A percentile compares a stretch with the other conserved stretches of the same genome.
These are phyloP conservation scores for Arxiozyma telluris DNA, from an alignment of 1,139 yeast species.

Conservation along the genomic window DNA sequence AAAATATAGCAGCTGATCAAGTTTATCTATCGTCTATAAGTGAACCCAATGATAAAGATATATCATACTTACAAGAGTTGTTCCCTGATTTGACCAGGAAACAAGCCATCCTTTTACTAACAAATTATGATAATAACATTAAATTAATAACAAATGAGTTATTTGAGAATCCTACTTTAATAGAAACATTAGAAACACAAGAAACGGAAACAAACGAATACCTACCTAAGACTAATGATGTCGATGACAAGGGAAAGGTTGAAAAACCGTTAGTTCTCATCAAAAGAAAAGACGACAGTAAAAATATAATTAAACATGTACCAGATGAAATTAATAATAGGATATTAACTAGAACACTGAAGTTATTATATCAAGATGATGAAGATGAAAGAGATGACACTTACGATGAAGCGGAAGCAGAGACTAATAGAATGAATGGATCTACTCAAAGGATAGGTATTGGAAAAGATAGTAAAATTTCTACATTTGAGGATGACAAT, in stretches of 20 bases:
- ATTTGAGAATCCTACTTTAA: slow-evolving; percentile 41
- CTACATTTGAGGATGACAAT: slow-evolving; percentile 6
- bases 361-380: slow-evolving; percentile 58
- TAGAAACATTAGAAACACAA: slow-evolving; percentile 6
- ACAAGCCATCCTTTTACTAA: slow-evolving; percentile 41
- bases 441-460: slow-evolving; percentile 8
- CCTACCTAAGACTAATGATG: slow-evolving; percentile 1
- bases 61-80: slow-evolving; percentile 42
- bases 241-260: slow-evolving; percentile 2
- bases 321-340: slow-evolving; percentile 44
- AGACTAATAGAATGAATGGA: slow-evolving; percentile 16
- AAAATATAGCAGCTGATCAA: background rate
- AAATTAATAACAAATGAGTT: slow-evolving; percentile 52
- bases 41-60: slow-evolving; percentile 29
- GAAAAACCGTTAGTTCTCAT: slow-evolving; percentile 11
- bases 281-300: background rate
- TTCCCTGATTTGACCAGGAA: slow-evolving; percentile 47
- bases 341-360: slow-evolving; percentile 55
- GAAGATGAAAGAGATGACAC: slow-evolving; percentile 67
- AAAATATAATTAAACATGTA: slow-evolving; percentile 25
- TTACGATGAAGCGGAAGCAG: slow-evolving; percentile 58
- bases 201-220: background rate
- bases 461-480: slow-evolving; percentile 6
- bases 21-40: background rate
- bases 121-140: slow-evolving; percentile 42